Conservation (phyloP, 148 eudicot species). For the Rhododendron ovatum region DNA sequence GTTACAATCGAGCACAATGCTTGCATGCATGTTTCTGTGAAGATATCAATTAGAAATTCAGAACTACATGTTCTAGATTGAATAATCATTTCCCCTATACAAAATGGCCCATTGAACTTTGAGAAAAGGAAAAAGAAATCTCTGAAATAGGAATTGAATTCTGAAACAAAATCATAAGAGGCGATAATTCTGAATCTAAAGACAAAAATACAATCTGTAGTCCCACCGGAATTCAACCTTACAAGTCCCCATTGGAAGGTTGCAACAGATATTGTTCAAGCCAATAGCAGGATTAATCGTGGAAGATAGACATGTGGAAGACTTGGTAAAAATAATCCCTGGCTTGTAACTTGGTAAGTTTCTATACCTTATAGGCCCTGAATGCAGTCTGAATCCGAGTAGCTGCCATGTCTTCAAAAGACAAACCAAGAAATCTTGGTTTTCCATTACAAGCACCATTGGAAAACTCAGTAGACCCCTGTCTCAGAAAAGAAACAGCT, state of each 20-base stretch:
- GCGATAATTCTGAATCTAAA: background rate
- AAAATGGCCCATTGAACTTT: background rate
- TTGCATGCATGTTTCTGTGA: background rate
- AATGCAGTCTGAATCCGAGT: slow-evolving; percentile 70
- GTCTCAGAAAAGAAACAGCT: slow-evolving; percentile 10
- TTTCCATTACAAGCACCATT: slow-evolving; percentile 30
- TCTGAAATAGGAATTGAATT: background rate
- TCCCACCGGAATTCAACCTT: background rate
- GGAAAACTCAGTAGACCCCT: slow-evolving; percentile 29
- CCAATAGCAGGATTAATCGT: background rate
- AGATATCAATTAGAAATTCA: background rate
- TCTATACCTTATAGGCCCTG: slow-evolving; percentile 60
- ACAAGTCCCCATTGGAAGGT: background rate
- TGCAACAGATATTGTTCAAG: background rate
- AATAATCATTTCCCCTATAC: background rate
- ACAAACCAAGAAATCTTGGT: slow-evolving; percentile 15
- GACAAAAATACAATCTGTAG: background rate
- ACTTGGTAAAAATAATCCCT: background rate
- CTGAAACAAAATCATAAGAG: background rate
- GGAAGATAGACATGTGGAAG: background rate
- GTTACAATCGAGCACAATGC: background rate
- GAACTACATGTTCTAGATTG: background rate
- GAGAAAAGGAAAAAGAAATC: background rate
- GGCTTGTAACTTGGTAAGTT: background rate
- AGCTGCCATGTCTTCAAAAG: slow-evolving; percentile 65